Evolutionary conservation across 2,329 filamentous ascomycete genomes (phyloP), one percentile per base, ranked within the genome.

Genomic region (Claviceps humidiphila): DNA sequence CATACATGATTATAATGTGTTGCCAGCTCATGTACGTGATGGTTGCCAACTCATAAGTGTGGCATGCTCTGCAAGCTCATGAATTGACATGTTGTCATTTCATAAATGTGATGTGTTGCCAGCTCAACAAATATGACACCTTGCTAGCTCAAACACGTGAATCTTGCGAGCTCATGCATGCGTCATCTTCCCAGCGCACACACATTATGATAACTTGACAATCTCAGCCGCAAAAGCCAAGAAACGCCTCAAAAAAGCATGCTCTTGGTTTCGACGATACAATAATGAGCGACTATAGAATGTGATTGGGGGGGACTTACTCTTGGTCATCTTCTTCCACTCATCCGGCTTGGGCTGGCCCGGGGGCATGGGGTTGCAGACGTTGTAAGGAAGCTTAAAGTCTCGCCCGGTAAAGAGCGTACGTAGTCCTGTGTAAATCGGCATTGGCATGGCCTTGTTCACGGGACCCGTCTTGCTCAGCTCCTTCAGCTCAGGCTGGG

Each of bases 321-420:
- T 97, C 68, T 87, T 93, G 57, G 89, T 90, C 59, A 93, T 84
- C 66, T 91, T 91, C 59, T 84, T 83, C 86, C 90, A 98, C 61
- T 95, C 89, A 58, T 94, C 84, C 1, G 91, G 90, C 68, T 95
- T 95, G 24, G 89, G 87, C 64, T 95, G 87, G 49, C 87, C 89
- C 1, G 83, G 81, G 3, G 88, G 85, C 20, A 95, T 77, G 2
- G 91, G 91, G 51, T 89, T 87, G 73, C 91, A 97, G 47, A 95
- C 76, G 64, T 95, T 86, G 62, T 82, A 96, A 0, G 93, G 93
- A 34, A 98, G 73, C 67, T 89, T 89, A 69, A 95, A 97, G 64
- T 94, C 83, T 49, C 86, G 77, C 14, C 85, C 85, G 54, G 78
- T 74, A 51, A 89, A 77, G 53, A 96, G 68, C 51, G 84, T 72